These are phyloP conservation scores for Cryptococcus hybrid DNA, from an alignment of 1,284 basidiomycete species.

Conservation along the genomic window DNA sequence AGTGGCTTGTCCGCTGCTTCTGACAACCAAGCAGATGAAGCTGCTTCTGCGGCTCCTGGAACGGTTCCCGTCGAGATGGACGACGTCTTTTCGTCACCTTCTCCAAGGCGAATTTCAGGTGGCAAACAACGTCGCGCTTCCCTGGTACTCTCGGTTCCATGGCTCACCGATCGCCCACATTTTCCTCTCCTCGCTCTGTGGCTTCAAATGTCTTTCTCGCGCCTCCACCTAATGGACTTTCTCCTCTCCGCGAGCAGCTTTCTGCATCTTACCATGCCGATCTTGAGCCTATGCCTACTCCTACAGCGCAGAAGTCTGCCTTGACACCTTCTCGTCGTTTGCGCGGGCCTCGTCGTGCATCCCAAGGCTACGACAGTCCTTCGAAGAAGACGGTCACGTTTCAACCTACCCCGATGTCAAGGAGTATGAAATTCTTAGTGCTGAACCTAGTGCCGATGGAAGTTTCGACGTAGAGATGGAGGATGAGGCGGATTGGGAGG, in stretches of 20 bases:
- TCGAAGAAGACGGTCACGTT: slow-evolving; percentile 76
- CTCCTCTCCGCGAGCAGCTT: slow-evolving; percentile 27
- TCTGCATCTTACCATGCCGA: slow-evolving; percentile 5
- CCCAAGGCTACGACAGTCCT: slow-evolving; percentile 52
- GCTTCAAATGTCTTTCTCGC: slow-evolving; percentile 3
- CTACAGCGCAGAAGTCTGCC: slow-evolving; percentile 59
- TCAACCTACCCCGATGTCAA: slow-evolving; percentile 78
- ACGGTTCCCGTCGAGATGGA: slow-evolving; percentile 23
- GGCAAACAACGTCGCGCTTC: slow-evolving; percentile 27
- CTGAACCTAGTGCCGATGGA: slow-evolving; percentile 55
- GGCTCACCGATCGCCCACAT: slow-evolving; percentile 30
- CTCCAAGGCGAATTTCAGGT: slow-evolving; percentile 27
- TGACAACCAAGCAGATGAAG: slow-evolving; percentile 15
- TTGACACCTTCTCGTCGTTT: slow-evolving; percentile 73
- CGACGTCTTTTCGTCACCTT: slow-evolving; percentile 39
- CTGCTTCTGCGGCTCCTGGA: slow-evolving; percentile 15
- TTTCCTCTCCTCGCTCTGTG: slow-evolving; percentile 28
- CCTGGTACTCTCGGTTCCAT: slow-evolving; percentile 14
- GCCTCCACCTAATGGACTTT: slow-evolving; percentile 15
- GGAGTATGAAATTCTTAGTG: slow-evolving; percentile 71
- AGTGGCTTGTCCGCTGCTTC: slow-evolving; percentile 15
- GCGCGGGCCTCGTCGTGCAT: slow-evolving; percentile 65
- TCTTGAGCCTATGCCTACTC: slow-evolving; percentile 22
- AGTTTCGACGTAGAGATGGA: slow-evolving; percentile 48
- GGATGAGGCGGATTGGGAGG: slow-evolving; percentile 49